Evolutionary conservation across 805 yeast species (phyloP), one percentile per base, ranked within the genome.

Genomic region (Debaryomyces hansenii): DNA sequence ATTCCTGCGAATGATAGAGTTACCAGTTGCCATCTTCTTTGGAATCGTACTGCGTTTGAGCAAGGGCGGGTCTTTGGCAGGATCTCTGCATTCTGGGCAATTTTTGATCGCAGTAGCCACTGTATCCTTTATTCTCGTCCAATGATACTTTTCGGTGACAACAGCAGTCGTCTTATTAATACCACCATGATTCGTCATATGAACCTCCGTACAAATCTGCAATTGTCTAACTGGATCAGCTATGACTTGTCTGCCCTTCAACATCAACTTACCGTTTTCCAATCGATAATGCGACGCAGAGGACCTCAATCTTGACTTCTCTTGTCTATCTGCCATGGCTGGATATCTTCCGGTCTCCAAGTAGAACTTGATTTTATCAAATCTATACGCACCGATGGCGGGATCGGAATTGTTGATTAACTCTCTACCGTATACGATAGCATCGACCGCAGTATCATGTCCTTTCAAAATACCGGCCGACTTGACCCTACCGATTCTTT

Each of bases 401-500:
- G 80, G 75, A 45, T 79, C 83, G 0, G 70, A 66, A 36, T 72
- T 66, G 45, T 80, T 82, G 5, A 84, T 80, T 44, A 92, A 73
- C 55, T 87, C 92, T 49, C 87, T 76, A 1, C 96, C 96, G 63
- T 89, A 92, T 39, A 89, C 85, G 16, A 87, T 72, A 0, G 96
- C 88, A 64, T 91, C 97, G 2, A 91, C 94, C 0, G 97, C 87
- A 37, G 80, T 79, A 48, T 87, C 91, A 54, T 84, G 84, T 31
- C 92, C 95, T 62, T 88, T 88, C 52, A 92, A 72, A 46, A 89
- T 83, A 9, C 96, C 98, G 4, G 96, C 96, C n/a, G 87, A 83
- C 53, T 85, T 87, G 40, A 92, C 74, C 37, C 87, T 78, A 2
- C 97, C 97, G 8, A 90, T 74, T 50, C 89, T 70, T 55, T 82